Percentiles rank a stretch among this genome's conserved stretches.
phyloP scores from a whole-genome alignment of 23 red algal genomes.

The Cyanidioschyzon merolae region DNA sequence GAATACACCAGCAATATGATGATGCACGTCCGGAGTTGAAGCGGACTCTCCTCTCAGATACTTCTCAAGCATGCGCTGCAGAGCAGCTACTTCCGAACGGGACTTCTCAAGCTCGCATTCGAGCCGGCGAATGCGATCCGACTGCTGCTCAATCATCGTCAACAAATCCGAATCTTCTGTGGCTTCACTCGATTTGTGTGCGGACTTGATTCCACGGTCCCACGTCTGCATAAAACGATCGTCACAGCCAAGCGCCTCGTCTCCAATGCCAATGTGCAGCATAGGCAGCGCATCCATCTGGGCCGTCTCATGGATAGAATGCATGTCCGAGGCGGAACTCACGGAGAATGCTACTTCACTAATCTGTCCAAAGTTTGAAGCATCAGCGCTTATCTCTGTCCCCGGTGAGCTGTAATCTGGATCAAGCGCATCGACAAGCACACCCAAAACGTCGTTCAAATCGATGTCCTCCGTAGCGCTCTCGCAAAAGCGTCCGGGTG shows the following conservation, averaged over 20 bases:
- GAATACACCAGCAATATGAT: not conserved
- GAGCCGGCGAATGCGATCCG: not conserved
- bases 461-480: not conserved
- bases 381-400: not conserved
- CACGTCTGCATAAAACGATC: not conserved
- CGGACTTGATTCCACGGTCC: not conserved
- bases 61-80: conserved; percentile 11
- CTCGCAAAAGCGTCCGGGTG: too few relatives aligned
- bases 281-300: not conserved
- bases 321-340: not conserved
- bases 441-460: not conserved
- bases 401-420: not conserved
- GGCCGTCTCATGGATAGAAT: not conserved
- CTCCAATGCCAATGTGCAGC: not conserved
- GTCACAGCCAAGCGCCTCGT: not conserved
- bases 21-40: not conserved
- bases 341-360: not conserved
- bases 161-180: not conserved
- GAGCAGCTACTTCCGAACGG: not conserved
- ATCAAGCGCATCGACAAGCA: not conserved
- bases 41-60: not conserved
- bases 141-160: not conserved
- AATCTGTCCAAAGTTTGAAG: not conserved
- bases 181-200: not conserved
- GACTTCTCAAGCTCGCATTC: not conserved